Base-by-base conservation (phyloP, 108 stramenopile genomes). In the Seminavis robusta region DNA sequence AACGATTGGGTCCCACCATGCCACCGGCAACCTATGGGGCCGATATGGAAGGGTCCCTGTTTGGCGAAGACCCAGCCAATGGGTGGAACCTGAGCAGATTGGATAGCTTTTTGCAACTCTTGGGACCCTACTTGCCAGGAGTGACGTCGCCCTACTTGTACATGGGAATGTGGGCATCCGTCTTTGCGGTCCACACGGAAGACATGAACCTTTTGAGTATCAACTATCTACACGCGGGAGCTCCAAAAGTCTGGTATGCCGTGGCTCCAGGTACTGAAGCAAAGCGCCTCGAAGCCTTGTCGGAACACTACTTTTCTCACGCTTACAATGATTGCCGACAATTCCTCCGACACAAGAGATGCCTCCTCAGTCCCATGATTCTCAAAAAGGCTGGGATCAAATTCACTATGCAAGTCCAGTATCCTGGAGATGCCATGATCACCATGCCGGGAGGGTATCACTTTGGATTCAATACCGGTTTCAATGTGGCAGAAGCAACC, bases 191-290 rank as follows among this genome's bases (percentile, higher is more conserved):
- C 15, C 98, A 99, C 54, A 97, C 91, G 3, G 98, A 99, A 71
- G 98, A 99, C 68, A 92, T 97, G 86, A 97, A 99, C 74, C 70
- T 99, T 11, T 86, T 95, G 39, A 88, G 84, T 24, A 97, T 99
- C 67, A 99, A 99, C 64, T 97, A 95, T 62, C 63, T 99, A 4
- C 98, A 99, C 78, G 81, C 88, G 13, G 98, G 98, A 2, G 88
- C 91, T 17, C 97, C 97, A 26, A 99, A 99, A 63, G 84, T 86
- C 61, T 99, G 98, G 98, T 99, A 99, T 73, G 88, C 88, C 3
- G 71, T 99, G 25, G 77, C 87, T 13, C 83, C 82, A 8, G 73
- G 73, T 29, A 75, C 77, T 52, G 79, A 89, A 47, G 76, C 90
- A 3, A 62, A 67, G 45, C 83, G 95, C 19, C 93, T 98, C 51